Conservation (phyloP, 2,329 filamentous ascomycete genomes). For the Cadophora sp. region DNA sequence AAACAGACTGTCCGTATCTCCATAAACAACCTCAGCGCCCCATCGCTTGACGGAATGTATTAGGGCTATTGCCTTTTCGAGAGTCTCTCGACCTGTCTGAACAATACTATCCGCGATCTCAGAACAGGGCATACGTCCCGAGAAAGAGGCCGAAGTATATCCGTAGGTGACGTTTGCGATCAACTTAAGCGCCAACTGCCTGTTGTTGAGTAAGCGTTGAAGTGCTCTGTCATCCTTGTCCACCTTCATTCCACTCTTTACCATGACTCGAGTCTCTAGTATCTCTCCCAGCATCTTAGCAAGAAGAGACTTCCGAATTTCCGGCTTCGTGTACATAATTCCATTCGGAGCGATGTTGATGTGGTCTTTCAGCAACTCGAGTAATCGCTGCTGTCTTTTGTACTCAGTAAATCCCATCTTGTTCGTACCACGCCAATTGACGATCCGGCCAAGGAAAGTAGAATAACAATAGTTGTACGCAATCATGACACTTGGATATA, state of each 20-base stretch:
- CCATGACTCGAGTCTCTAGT: constrained; percentile 94
- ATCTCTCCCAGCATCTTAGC: constrained; percentile 98
- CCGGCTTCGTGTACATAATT: constrained; percentile 90
- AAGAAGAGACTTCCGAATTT: constrained; percentile 86
- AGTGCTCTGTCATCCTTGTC: constrained; percentile 87
- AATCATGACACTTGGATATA: constrained; percentile 98
- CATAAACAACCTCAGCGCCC: constrained; percentile 97
- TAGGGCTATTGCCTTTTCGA: constrained; percentile 90
- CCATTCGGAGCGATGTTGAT: constrained; percentile 95
- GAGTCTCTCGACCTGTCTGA: constrained; percentile 90
- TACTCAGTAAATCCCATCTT: constrained; percentile 97
- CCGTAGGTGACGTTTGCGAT: constrained; percentile 99
- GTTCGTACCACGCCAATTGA: constrained; percentile 86
- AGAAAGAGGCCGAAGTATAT: constrained; percentile 96
- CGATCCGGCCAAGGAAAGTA: constrained; percentile 87
- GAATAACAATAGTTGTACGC: constrained; percentile 99
- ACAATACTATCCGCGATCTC: constrained; percentile 99
- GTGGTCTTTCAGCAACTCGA: constrained; percentile 80
- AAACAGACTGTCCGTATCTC: constrained; percentile 96
- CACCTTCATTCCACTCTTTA: constrained; percentile 94
- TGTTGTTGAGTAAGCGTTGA: constrained; percentile 88
- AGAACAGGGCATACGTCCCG: constrained; percentile 95
- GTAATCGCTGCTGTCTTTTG: constrained; percentile 73
- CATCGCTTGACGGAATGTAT: constrained; percentile 89
- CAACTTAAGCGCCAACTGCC: constrained; percentile 91